Evolutionary conservation across 2,329 filamentous ascomycete species (phyloP).

Genomic region (Camptophora hylomeconis): DNA sequence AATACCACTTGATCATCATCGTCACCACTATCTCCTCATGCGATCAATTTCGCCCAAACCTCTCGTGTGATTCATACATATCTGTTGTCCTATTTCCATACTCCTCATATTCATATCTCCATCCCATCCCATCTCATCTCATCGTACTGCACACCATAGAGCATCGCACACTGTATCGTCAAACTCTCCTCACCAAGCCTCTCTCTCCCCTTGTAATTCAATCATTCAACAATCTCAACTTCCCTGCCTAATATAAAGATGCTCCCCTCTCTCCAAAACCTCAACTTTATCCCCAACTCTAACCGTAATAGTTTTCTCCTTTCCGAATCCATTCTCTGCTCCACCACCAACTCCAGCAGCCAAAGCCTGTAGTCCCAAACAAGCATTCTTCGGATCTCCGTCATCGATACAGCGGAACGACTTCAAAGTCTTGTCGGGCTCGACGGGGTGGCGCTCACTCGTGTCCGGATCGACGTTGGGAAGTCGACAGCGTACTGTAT

Average conservation of each 20-base stretch:
- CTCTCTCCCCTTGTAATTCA: too few relatives aligned
- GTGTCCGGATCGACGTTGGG: conserved; percentile 47
- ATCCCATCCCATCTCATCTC: too few relatives aligned
- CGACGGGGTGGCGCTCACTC: conserved; percentile 32
- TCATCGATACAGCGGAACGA: conserved; percentile 38
- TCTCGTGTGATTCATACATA: too few relatives aligned
- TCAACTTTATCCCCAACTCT: conserved; percentile 27
- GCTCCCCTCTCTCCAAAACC: conserved; percentile 29
- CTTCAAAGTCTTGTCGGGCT: conserved; percentile 38
- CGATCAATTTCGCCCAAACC: too few relatives aligned
- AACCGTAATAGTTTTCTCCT: conserved; percentile 10
- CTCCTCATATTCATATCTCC: too few relatives aligned
- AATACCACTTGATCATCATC: too few relatives aligned
- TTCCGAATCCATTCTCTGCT: conserved; percentile 9
- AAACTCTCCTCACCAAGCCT: too few relatives aligned
- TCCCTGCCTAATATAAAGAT: conserved; percentile 29
- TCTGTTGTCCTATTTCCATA: too few relatives aligned
- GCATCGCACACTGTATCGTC: too few relatives aligned
- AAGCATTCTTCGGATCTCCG: conserved; percentile 35
- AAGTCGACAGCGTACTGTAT: conserved; percentile 42
- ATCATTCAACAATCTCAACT: too few relatives aligned
- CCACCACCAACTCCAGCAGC: not conserved
- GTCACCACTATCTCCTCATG: too few relatives aligned
- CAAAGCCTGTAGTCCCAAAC: conserved; percentile 41
- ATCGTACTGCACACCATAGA: too few relatives aligned